Conservation (phyloP, 1,139 yeast genomes). For the Blastobotrys aristatus region DNA sequence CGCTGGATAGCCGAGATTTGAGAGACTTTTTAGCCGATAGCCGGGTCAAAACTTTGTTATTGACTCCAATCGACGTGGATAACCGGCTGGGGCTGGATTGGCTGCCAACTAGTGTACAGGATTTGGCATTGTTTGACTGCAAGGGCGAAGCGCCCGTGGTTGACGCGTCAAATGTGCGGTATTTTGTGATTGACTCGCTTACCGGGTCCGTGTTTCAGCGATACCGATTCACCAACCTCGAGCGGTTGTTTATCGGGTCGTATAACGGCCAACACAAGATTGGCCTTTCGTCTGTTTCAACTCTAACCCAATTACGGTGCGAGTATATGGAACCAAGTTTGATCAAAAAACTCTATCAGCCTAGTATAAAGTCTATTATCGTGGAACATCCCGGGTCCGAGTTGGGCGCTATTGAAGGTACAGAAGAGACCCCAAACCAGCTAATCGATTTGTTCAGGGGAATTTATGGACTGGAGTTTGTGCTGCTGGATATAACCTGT, state of each 20-base stretch:
- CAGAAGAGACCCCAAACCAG: not conserved
- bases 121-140: constrained; percentile 7
- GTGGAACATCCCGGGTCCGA: not conserved
- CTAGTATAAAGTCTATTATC: not conserved
- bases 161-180: not conserved
- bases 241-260: constrained; percentile 3
- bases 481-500: constrained; percentile 1
- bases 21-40: not conserved
- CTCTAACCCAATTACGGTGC: constrained; percentile 1
- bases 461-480: not conserved
- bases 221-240: constrained; percentile 1
- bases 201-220: not conserved
- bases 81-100: not conserved
- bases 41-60: constrained; percentile 2
- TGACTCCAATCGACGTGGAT: constrained; percentile 5
- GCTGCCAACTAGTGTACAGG: constrained; percentile 7
- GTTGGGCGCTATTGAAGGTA: not conserved
- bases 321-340: not conserved
- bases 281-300: not conserved
- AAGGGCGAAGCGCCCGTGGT: not conserved
- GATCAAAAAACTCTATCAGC: not conserved
- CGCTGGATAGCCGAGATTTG: not conserved
- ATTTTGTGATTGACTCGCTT: constrained; percentile 4
- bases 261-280: not conserved
- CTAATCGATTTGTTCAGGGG: not conserved